Conservation (phyloP, 2,329 filamentous ascomycete species). For the Anthostomella pinea region DNA sequence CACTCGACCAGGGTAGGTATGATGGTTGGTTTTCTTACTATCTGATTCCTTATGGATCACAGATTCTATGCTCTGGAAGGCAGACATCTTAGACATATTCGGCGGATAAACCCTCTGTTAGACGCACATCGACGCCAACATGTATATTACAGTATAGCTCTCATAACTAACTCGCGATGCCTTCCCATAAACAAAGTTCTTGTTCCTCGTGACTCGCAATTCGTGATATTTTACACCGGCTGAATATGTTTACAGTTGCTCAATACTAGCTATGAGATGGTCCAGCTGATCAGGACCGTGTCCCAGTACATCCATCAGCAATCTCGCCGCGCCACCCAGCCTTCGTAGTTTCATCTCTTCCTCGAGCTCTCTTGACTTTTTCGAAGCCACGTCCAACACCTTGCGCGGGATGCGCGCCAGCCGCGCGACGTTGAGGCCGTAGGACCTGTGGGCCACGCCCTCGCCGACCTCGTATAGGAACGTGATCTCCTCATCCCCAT, state of each 20-base stretch:
- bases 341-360: constrained; percentile 63
- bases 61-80: no score
- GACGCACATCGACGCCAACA: no score
- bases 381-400: constrained; percentile 75
- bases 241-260: constrained; percentile 53
- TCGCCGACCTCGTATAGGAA: constrained; percentile 92
- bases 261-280: constrained; percentile 53
- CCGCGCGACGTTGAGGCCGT: constrained; percentile 89
- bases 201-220: no score
- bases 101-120: no score
- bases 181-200: no score
- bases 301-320: constrained; percentile 42
- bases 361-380: constrained; percentile 79
- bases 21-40: no score
- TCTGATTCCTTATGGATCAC: no score
- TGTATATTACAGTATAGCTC: no score
- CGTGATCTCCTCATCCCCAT: constrained; percentile 74
- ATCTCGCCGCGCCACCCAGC: constrained; percentile 47
- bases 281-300: constrained; percentile 44
- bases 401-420: constrained; percentile 76
- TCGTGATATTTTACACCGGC: not conserved
- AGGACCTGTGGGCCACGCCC: constrained; percentile 89
- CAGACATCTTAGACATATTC: no score
- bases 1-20: no score
- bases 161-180: not conserved